Evolutionary conservation across 345 rosid species (phyloP), one percentile per base, ranked within the genome.

Genomic region (Carallia pectinifolia): DNA sequence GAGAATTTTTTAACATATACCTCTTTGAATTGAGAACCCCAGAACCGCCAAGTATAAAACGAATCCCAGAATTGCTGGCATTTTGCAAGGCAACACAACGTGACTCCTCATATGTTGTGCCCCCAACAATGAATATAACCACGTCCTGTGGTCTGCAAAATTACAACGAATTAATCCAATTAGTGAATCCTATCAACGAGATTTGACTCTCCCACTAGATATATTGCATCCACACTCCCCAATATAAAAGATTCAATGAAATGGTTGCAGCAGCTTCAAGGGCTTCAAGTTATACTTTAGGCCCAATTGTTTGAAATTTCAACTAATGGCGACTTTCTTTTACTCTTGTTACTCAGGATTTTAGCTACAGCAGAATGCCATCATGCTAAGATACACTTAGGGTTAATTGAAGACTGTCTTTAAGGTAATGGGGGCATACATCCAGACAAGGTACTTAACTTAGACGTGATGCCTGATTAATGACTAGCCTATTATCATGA

Each of bases 81-180:
- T 95, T 95, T 68, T 83, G 96, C 40, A 88, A 77, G 64, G 98
- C 91, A 74, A 92, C 91, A 58, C 85, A 77, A 12, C 94, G 96
- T 5, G 99, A 84, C 78, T 95, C 99, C 82, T 92, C 99, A 67
- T 92, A 92, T 15, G 98, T 95, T 66, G 98, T 92, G 62, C 99
- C 99, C 27, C 99, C 99, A 44, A 95, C 94, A 82, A 95, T 71
- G 75, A 95, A 95, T 44, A 95, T 84, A 64, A 92, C 71, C 76
- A 92, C 98, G 65, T 95, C 99, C 73, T 88, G 99, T 31, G 92
- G 94, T 85, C 99, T 95, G 91, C 62, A 71, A 59, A 30, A 40
- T 40, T 61, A 23, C 10, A 61, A 34, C 17, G 4, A 59, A 17
- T 27, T 47, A 31, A 59, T 59, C 12, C 31, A 7, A 38, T 44